Percentiles rank a stretch among this genome's conserved stretches.
Evolutionary conservation across 306 rosid genomes (phyloP).

Genomic region (Quercus variabilis): DNA sequence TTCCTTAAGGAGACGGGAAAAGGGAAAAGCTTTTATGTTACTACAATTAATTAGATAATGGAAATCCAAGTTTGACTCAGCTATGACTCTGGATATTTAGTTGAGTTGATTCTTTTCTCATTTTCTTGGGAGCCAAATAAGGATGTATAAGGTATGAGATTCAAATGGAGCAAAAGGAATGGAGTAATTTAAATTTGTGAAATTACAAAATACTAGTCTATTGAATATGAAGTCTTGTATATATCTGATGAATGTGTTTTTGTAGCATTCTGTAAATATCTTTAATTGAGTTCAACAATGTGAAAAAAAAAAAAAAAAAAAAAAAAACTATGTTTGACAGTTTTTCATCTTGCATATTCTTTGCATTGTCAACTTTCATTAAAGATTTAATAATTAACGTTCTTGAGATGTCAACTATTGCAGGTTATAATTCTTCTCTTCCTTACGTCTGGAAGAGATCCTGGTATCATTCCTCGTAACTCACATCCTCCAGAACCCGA

Average conservation of each 20-base stretch:
- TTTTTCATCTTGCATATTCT: neutral
- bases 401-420: slow-evolving; percentile 9
- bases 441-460: slow-evolving; percentile 81
- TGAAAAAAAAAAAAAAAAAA: neutral
- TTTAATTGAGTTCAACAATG: neutral
- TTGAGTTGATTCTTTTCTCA: neutral
- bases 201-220: neutral
- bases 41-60: neutral
- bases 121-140: neutral
- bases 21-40: neutral
- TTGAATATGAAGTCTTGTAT: neutral
- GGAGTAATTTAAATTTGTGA: neutral
- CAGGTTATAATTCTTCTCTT: slow-evolving; percentile 66
- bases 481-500: slow-evolving; percentile 56
- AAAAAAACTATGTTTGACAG: neutral
- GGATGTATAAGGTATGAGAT: neutral
- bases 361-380: neutral
- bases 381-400: neutral
- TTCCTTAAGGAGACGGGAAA: neutral
- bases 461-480: slow-evolving; percentile 74
- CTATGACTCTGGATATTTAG: neutral
- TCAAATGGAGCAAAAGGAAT: slow-evolving; percentile 4
- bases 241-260: neutral
- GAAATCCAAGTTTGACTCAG: neutral
- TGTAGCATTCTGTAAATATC: neutral